Base-by-base conservation (phyloP, 2,329 filamentous ascomycete genomes). In the Hymenoscyphus fructigenus region DNA sequence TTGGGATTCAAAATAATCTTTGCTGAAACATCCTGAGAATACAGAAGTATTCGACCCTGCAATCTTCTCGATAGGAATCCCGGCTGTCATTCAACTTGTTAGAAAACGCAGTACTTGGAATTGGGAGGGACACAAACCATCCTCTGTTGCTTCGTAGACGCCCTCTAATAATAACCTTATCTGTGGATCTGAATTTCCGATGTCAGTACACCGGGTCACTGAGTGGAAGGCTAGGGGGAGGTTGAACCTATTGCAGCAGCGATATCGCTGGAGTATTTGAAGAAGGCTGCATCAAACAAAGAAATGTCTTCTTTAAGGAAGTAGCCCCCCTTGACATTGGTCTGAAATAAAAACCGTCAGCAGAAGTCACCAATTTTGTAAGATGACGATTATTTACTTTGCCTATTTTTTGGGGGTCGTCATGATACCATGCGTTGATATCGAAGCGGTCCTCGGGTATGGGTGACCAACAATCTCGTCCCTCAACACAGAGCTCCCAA, bases 1-100 rank as follows among this genome's bases (percentile, higher is more conserved):
- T 60, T 69, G 23, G 14, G 28, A 38, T 14, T 60, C 50, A 50
- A 47, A 20, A 36, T 67, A 67, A 57, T 67, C 66, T 36, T 20
- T 15, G 14, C 6, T 78, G 78, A 50, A 61, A n/a, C 26, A 20
- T 14, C 81, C 78, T 0, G 82, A 81, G 67, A 85, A 83, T 66
- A 81, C 84, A 0, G 59, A 62, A 10, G 67, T 70, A 26, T 67
- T 57, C 1, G 65, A 65, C 3, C 67, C 67, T n/a, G 26, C 41
- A 4, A 70, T 32, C 29, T 53, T 26, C 15, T 64, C 38, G 5
- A 70, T 14, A 14, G 65, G 32, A 5, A 70, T 50, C 3, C 64
- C 62, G 56, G 66, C 61, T 63, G 29, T 41, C 10, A 41, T 5
- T 4, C 47, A 38, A 50, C 57, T 26, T 23, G 20, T 38, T 17